Evolutionary conservation across 495 filamentous ascomycete species (phyloP), one percentile per base, ranked within the genome.

Genomic region (Penicillium robsamsonii): DNA sequence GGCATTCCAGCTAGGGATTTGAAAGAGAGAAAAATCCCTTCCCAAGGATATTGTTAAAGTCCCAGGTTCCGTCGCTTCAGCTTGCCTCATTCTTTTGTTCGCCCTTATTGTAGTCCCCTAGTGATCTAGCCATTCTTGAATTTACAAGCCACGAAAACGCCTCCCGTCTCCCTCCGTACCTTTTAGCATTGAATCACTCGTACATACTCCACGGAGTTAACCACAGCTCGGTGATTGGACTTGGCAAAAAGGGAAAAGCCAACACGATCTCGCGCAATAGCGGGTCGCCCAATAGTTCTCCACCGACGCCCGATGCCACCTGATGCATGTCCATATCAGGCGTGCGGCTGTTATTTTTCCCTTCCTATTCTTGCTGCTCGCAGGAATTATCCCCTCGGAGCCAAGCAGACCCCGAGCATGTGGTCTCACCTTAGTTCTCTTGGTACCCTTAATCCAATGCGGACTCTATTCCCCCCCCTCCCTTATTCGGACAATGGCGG

Each of bases 281-380:
- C 46, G 52, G 52, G 12, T 12, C 22, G 30, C 22, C 9, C 0
- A 15, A 37, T 22, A 13, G 46, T 15, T 27, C 43, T 46, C 38
- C 20, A 2, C 41, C 31, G 22, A 33, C 11, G 7, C 41, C n/a
- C 13, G 30, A n/a, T 46, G 22, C 52, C 52, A 54, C 15, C 30
- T 54, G 52, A 46, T 18, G 33, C 42, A 54, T 46, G 22, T 46
- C 43, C 43, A 46, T 54, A 46, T 54, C 42, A 40, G 52, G 52
- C 30, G 43, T 46, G 20, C 22, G 52, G 52, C 40, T 17, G n/a
- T 29, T 46, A 13, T 13, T n/a, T 22, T 43, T 42, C 27, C 15
- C 31, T 0, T 31, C 38, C 12, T 27, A 3, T 5, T 7, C 25
- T 7, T 7, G 10, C 20, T 49, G 9, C 17, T 30, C 48, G 22